Evolutionary conservation across 345 rosid species (phyloP).

Genomic region (Euphorbia tirucalli): DNA sequence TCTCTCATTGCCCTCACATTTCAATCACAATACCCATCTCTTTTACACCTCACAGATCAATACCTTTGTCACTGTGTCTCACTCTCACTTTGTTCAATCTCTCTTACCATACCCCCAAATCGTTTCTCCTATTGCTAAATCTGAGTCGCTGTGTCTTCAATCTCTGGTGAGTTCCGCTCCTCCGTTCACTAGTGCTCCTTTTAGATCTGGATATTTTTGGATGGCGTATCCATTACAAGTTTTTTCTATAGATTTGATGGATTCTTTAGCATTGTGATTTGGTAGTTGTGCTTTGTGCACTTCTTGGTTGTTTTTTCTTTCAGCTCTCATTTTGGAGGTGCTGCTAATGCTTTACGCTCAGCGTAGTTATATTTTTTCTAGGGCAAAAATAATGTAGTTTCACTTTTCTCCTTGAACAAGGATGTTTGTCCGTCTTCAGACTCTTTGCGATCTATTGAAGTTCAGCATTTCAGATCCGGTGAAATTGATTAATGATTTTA

Average conservation of each 20-base stretch:
- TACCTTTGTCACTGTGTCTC: not conserved
- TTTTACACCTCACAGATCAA: not conserved
- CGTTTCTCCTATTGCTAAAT: not conserved
- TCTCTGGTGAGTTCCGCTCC: not conserved
- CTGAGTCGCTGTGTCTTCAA: not conserved
- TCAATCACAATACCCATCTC: not conserved
- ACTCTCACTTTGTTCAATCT: not conserved
- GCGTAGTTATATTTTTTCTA: not conserved
- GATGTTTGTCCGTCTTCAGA: not conserved
- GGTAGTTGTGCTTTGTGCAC: not conserved
- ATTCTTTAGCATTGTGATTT: not conserved
- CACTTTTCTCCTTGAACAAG: not conserved
- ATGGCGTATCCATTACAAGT: not conserved
- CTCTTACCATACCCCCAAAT: not conserved
- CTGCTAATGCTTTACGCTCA: no score
- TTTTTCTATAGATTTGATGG: not conserved
- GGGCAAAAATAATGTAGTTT: not conserved
- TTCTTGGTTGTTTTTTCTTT: no score
- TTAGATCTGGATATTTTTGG: not conserved
- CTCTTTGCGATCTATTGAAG: not conserved
- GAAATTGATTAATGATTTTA: not conserved
- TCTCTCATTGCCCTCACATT: conserved; percentile 1
- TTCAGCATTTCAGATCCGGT: not conserved
- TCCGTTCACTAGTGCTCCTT: not conserved
- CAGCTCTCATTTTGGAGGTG: no score